Conservation (phyloP, 2,329 filamentous ascomycete species). For the Calonectria leucothoes region DNA sequence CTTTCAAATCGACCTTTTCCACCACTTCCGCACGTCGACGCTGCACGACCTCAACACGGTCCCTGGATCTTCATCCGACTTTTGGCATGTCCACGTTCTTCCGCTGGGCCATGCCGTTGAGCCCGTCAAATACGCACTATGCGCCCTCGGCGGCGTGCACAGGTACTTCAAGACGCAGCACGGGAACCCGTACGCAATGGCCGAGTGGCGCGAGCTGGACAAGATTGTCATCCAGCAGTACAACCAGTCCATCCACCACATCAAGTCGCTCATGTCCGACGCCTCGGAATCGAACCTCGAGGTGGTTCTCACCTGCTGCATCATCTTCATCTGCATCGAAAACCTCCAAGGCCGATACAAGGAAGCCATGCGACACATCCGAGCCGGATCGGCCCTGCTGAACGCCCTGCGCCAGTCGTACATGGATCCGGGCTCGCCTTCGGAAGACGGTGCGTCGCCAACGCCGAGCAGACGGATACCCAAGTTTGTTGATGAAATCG, state of each 20-base stretch:
- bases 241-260: slow-evolving; percentile 1
- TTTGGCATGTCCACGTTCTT: background rate
- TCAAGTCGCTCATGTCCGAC: background rate
- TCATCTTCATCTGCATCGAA: slow-evolving; percentile 1
- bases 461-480: background rate
- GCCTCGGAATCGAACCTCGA: background rate
- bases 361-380: background rate
- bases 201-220: background rate
- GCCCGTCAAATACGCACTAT: background rate
- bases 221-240: background rate
- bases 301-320: background rate
- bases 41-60: background rate
- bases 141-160: background rate
- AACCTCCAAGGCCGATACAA: background rate
- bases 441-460: background rate
- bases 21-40: background rate
- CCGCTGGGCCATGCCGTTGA: background rate
- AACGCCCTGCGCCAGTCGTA: background rate
- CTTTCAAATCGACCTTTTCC: background rate
- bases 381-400: background rate
- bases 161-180: background rate
- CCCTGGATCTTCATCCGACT: background rate
- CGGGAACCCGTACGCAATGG: background rate
- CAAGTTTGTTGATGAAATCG: background rate
- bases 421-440: background rate